Conservation (phyloP, 352 stramenopile species). For the Nothophytophthora sp. region DNA sequence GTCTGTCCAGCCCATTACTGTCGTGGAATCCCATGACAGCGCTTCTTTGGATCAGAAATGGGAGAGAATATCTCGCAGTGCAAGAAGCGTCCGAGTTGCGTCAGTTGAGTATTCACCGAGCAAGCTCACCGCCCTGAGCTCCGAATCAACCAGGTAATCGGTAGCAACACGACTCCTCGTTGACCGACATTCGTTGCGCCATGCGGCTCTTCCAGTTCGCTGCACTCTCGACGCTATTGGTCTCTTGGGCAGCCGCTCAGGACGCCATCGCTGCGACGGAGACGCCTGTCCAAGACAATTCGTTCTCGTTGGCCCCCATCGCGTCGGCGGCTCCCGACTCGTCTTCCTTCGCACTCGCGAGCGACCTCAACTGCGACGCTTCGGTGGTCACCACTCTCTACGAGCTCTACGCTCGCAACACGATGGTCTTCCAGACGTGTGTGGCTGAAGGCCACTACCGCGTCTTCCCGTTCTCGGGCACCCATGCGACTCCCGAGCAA, state of each 20-base stretch:
- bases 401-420: conserved; percentile 47
- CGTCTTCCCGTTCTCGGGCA: conserved; percentile 51
- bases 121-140: no score
- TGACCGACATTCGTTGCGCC: not conserved
- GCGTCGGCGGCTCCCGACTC: conserved; percentile 33
- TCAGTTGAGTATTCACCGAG: no score
- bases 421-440: conserved; percentile 48
- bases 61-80: not conserved
- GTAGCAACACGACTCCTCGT: not conserved
- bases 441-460: conserved; percentile 44
- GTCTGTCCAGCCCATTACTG: no score
- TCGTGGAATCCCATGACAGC: no score
- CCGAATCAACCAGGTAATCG: no score
- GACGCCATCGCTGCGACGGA: no score
- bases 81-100: not conserved
- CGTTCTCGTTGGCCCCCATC: conserved; percentile 27
- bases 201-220: not conserved
- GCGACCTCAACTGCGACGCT: conserved; percentile 34
- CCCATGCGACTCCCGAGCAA: conserved; percentile 33
- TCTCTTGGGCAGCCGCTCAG: conserved; percentile 2
- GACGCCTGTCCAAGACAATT: not conserved
- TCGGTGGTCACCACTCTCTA: conserved; percentile 33
- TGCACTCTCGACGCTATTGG: conserved; percentile 3
- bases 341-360: conserved; percentile 33
- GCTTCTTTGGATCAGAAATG: no score